Conservation (phyloP, 176 grass and related monocot species). For the Oryza nivara region DNA sequence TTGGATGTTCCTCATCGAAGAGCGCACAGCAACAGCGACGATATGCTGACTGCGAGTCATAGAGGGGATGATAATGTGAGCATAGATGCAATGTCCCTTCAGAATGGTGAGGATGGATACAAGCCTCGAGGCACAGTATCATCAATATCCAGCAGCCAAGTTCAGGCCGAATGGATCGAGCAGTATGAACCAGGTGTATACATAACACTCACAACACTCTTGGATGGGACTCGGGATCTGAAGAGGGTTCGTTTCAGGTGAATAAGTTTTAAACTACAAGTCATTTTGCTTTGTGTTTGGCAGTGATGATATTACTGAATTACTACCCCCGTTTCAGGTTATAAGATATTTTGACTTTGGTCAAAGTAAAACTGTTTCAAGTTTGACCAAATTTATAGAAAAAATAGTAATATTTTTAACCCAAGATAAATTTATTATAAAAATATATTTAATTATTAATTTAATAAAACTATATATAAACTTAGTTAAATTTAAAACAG, state of each 20-base stretch:
- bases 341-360: no score
- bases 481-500: no score
- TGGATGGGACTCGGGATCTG: conserved; percentile 75
- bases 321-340: not conserved
- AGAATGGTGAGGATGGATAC: conserved; percentile 57
- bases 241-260: conserved; percentile 96
- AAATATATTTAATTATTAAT: no score
- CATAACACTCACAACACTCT: conserved; percentile 78
- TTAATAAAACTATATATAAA: no score
- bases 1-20: conserved; percentile 42
- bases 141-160: conserved; percentile 58
- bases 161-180: conserved; percentile 82
- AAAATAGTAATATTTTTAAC: no score
- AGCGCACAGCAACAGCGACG: conserved; percentile 54
- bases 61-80: conserved; percentile 61
- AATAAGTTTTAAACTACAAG: not conserved
- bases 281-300: not conserved
- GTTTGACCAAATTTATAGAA: no score
- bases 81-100: conserved; percentile 61
- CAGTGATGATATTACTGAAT: not conserved
- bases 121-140: conserved; percentile 63
- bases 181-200: conserved; percentile 89
- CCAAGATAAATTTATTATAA: no score
- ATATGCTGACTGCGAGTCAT: conserved; percentile 46
- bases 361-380: no score